Evolutionary conservation across 106 monocot species (phyloP), one percentile per base, ranked within the genome.

Genomic region (Apostasia ramifera): DNA sequence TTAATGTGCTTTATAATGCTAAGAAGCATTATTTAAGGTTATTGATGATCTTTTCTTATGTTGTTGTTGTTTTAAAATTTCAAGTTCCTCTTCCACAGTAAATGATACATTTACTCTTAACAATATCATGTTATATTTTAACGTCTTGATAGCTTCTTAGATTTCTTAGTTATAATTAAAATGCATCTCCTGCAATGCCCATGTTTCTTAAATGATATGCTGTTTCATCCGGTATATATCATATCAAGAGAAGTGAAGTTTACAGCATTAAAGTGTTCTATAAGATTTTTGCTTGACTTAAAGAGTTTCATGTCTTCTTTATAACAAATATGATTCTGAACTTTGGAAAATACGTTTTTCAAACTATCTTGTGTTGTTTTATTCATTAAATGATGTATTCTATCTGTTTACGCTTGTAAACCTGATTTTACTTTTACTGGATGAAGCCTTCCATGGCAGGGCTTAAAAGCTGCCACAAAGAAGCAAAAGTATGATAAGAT

Each of bases 401-500:
- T 58, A 48, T 58, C 15, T 2, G 2, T 44, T 56, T 47, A 15
- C 66, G 8, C n/a, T 59, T 0, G 38, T 67, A 45, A 0, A 45
- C 47, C 80, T 70, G 56, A 70, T 70, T 64, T 38, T 70, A 12
- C 42, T 44, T 38, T 57, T 77, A 13, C 37, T 84, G 53, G 74
- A 46, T 81, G 48, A 70, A 95, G 95, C 73, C 91, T 97, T 62
- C 95, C 95, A 53, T 97, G 95, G 95, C 95, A 97, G 70, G 95
- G 95, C 66, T 74, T 97, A 47, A 97, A 89, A 85, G 95, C 95
- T 72, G 92, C 84, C 47, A 97, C 88, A 61, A 97, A 92, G 73
- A 92, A 86, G 75, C 95, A 92, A 53, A 97, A 97, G 54, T 92
- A 97, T 79, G 95, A 97, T 63, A 97, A 92, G 71, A 97, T 97